Evolutionary conservation across 116 monocot genomes (phyloP), one percentile per base, ranked within the genome.

Genomic region (Papilionanthe hybrid): DNA sequence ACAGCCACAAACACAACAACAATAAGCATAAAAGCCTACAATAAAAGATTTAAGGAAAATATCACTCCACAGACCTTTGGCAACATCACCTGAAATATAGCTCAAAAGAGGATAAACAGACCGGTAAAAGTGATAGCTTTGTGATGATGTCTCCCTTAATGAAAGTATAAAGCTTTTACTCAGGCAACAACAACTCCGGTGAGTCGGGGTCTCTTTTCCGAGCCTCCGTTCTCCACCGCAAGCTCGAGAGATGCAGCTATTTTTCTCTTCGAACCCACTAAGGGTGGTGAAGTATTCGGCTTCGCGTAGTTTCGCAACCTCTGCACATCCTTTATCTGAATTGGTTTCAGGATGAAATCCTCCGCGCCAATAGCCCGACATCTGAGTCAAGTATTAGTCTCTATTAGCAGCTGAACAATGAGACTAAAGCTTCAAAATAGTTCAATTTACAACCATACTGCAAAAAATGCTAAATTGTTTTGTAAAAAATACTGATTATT

Each of bases 131-230:
- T 53, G 53, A 53, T 53, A 53, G 53, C 53, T 53, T 53, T 17
- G 15, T 53, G 53, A 15, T 53, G 53, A 15, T 53, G 2, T 2
- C 53, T 15, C 53, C 3, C 15, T 53, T 15, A 9, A 12, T 9
- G 9, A 49, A 49, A 53, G 53, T 53, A 48, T 48, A 15, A 15
- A 53, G 53, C 2, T 17, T 17, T 53, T 15, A 53, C 4, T 53
- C 53, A 85, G 48, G 83, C 83, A 29, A 60, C 79, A 15, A 79
- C 79, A 17, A 79, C 79, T 67, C 79, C 79, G 53, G 79, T 68
- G 15, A 84, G 79, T 18, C 75, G 66, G 5, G 75, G 79, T 27
- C 78, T 68, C 56, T 49, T 74, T 30, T 83, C 83, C 1, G 83
- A 48, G n/a, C 75, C 76, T 44, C 28, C 25, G 42, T 25, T 76